Base-by-base conservation (phyloP, 1,284 basidiomycete species). In the Psilocybe mexicana region DNA sequence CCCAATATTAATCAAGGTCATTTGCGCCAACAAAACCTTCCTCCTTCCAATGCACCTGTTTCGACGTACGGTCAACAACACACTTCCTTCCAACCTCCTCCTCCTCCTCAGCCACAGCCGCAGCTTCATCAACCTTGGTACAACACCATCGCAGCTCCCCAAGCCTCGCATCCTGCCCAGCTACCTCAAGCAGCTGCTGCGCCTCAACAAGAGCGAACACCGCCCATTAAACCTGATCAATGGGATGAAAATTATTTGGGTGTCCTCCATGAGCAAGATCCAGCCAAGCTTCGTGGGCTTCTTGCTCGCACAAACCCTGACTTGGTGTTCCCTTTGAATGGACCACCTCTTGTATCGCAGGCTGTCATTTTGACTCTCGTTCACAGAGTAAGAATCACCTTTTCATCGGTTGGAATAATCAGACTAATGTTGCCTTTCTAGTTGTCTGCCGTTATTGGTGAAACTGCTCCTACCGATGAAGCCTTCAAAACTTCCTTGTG, bases 241-340 rank as follows among this genome's bases (percentile, higher is more conserved):
- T 90, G 90, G 90, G 88, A 92, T 65, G 88, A 91, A 66, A 84
- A 85, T n/a, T 88, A 88, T 70, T 75, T 92, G 43, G 80, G 82
- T 14, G 86, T 91, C 50, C 75, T 92, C 52, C 84, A 85, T 60
- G 84, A 83, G 30, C 87, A 92, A 70, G 90, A 92, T 67, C 67
- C 80, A 26, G 76, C 80, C 62, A 88, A 90, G 71, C 80, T 93
- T 55, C 84, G 88, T 28, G 88, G 90, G 66, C 72, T 93, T 43
- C 74, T 93, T 61, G 77, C 81, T 25, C 81, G 85, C 58, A 90
- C 86, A 30, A 90, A 87, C 66, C 87, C 90, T 14, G 90, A 93
- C 60, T 66, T 88, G 40, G 79, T 92, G 62, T 88, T 92, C 85
- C 90, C 90, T 44, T 67, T 88, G 64, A 88, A 83, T 66, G 84